phyloP scores from a whole-genome alignment of 2,329 filamentous ascomycete species.

The Drechslerella stenobrocha region DNA sequence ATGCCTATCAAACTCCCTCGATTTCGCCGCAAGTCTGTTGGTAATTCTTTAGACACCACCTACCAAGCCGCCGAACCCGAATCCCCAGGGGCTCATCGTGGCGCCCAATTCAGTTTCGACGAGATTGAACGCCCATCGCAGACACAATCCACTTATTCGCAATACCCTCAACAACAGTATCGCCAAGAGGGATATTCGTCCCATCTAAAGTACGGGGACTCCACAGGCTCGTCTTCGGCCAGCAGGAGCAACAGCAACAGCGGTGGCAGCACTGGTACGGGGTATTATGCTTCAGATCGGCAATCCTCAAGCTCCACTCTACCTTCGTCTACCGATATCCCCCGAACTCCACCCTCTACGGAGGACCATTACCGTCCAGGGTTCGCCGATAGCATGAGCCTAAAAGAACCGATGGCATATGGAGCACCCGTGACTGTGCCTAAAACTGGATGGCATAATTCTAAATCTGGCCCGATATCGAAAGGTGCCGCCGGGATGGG shows the following conservation, averaged over 20 bases:
- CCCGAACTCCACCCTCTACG: slow-evolving; percentile 43
- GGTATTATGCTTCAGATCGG: slow-evolving; percentile 49
- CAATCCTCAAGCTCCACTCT: slow-evolving; percentile 46
- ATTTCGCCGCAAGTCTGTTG: slow-evolving; percentile 54
- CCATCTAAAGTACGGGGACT: slow-evolving; percentile 47
- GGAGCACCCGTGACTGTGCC: slow-evolving; percentile 47
- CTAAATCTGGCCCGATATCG: slow-evolving; percentile 49
- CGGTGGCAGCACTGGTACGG: slow-evolving; percentile 40
- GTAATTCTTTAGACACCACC: slow-evolving; percentile 53
- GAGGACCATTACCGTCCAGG: slow-evolving; percentile 43
- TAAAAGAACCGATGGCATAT: slow-evolving; percentile 48
- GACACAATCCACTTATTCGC: slow-evolving; percentile 47
- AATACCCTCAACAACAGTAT: slow-evolving; percentile 42
- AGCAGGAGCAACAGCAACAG: slow-evolving; percentile 49
- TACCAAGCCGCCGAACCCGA: slow-evolving; percentile 53
- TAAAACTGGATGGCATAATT: slow-evolving; percentile 51
- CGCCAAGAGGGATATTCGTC: slow-evolving; percentile 35
- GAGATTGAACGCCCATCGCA: slow-evolving; percentile 50
- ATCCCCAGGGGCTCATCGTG: slow-evolving; percentile 49
- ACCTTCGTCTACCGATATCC: slow-evolving; percentile 45
- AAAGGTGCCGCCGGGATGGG: slow-evolving; percentile 33
- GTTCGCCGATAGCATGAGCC: slow-evolving; percentile 39
- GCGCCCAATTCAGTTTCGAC: slow-evolving; percentile 49
- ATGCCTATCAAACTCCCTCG: slow-evolving; percentile 54
- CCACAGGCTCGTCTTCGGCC: slow-evolving; percentile 44